These are phyloP conservation scores for cucumber (Cucumis sativus) DNA, from an alignment of 306 rosid species.

Conservation along the genomic window DNA sequence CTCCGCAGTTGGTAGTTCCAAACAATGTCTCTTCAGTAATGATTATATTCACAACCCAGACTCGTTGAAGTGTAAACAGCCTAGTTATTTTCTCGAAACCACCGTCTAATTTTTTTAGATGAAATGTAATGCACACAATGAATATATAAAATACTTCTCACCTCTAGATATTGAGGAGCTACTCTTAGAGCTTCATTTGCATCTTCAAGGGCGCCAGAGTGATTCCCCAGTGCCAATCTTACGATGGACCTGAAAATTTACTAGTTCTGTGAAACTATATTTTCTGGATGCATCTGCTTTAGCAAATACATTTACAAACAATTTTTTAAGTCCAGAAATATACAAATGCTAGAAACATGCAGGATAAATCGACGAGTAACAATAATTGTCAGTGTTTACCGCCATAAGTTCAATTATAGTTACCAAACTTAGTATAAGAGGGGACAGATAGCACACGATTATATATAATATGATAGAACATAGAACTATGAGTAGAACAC, in stretches of 20 bases:
- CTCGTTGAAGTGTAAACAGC: not conserved
- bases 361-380: not conserved
- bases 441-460: not conserved
- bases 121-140: not conserved
- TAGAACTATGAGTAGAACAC: conserved; percentile 15
- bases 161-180: conserved; percentile 60
- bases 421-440: not conserved
- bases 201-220: conserved; percentile 61
- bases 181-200: conserved; percentile 50
- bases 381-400: not conserved
- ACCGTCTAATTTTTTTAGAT: not conserved
- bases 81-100: not conserved
- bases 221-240: conserved; percentile 54
- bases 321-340: not conserved
- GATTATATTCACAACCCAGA: not conserved
- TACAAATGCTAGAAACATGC: not conserved
- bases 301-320: not conserved
- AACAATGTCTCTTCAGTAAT: not conserved
- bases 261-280: not conserved
- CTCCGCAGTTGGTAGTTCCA: not conserved
- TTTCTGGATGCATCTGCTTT: not conserved
- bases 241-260: conserved; percentile 47
- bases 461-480: too few species aligned
- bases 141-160: conserved; percentile 12
- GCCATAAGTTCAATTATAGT: not conserved